Evolutionary conservation across 805 yeast species (phyloP), one percentile per base, ranked within the genome.

Genomic region (Monosporozyma aerobia): DNA sequence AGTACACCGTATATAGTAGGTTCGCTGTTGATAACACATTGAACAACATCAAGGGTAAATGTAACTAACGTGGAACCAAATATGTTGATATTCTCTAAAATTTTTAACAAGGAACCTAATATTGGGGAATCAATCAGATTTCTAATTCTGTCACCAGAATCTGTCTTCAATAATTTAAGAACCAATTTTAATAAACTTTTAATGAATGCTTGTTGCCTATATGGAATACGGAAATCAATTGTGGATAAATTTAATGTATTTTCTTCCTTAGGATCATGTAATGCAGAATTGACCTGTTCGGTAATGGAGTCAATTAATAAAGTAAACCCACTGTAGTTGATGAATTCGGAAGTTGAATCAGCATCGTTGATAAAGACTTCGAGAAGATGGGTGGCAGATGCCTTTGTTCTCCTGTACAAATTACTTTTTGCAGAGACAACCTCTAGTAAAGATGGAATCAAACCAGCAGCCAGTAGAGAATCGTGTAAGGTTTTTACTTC

Each of bases 1-100:
- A 90, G 73, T 44, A 90, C 82, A 2, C 85, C 77, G 61, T 77
- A 90, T 3, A 96, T 87, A 0, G 97, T 89, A 8, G 97, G 97
- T 61, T 92, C 97, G 58, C 85, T 86, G 63, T 90, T 92, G 30
- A 90, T 81, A 54, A 89, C 87, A 11, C 77, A 77, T 43, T 84
- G 77, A 22, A 89, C 75, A 11, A 83, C 77, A 55, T 81, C 83
- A 39, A 90, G 65, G 0, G 87, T 77, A 23, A 79, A 73, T 0
- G 87, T 73, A 13, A 87, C 65, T 13, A 87, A 67, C 14, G 80
- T 75, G 41, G 81, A 79, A 0, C 96, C 96, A 71, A 89, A 87
- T 0, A 78, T 67, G 0, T 67, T 57, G 1, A 85, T 80, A 59
- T 87, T 73, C 13, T 64, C 60, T 16, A 90, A 59, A 2, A 90